Evolutionary conservation across 352 stramenopile genomes (phyloP).

Genomic region (Thraustochytrium sp.): DNA sequence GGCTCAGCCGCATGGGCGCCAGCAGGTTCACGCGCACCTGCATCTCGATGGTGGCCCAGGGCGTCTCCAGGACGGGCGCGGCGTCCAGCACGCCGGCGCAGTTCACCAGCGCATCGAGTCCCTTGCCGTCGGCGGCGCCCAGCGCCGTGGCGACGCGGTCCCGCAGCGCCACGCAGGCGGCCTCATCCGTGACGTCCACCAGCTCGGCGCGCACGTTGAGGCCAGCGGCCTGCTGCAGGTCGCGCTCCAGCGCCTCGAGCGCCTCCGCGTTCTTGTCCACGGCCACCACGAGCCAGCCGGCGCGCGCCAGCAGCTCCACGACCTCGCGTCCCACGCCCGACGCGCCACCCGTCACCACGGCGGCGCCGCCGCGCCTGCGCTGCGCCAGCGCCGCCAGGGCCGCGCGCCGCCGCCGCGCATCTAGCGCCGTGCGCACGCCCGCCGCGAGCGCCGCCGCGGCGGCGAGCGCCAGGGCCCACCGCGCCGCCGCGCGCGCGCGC

Average conservation of each 20-base stretch:
- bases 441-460: no score
- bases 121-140: neutral
- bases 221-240: neutral
- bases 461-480: no score
- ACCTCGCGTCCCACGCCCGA: neutral
- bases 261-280: slow-evolving; percentile 3
- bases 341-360: neutral
- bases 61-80: neutral
- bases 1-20: neutral
- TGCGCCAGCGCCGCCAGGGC: no score
- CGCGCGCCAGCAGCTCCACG: neutral
- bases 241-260: neutral
- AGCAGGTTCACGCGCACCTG: neutral
- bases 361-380: no score
- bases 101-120: neutral
- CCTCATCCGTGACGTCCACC: neutral
- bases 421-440: no score
- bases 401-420: no score
- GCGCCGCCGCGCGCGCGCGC: no score
- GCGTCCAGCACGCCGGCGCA: neutral
- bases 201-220: neutral
- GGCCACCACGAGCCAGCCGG: neutral
- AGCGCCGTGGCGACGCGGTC: neutral
- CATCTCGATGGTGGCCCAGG: neutral
- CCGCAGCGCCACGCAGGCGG: neutral